Evolutionary conservation across 2,329 filamentous ascomycete genomes (phyloP), one percentile per base, ranked within the genome.

Genomic region (Chaetothyriales sp.): DNA sequence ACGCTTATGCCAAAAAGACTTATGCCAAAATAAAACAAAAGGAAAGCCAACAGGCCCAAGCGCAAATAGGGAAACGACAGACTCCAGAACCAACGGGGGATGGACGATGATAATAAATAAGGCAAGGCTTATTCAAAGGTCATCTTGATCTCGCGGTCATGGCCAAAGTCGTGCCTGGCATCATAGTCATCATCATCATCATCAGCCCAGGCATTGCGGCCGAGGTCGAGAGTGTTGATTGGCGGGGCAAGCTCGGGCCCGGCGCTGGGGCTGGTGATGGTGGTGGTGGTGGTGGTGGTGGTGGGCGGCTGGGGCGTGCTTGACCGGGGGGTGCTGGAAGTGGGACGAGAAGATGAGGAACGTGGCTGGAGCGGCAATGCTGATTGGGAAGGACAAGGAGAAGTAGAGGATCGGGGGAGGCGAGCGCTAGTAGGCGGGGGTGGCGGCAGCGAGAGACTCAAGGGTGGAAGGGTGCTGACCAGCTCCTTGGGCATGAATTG

Each of bases 141-240:
- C 83, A 90, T 84, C 28, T 78, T 76, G 56, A 90, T 84, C 66
- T 87, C 83, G 63, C 80, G 79, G 61, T 77, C 75, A 18, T 80
- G 81, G 68, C 84, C 84, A 49, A 84, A 77, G 26, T 82, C 77
- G 44, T 25, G 22, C n/a, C n/a, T n/a, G n/a, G n/a, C n/a, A n/a
- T n/a, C n/a, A n/a, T n/a, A n/a, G 22, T 25, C 22, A 6, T 25
- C 22, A 25, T 25, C 3, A 3, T 86, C 81, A 45, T 79, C 72
- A 52, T 79, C 83, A 2, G 77, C 80, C 86, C 86, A 90, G 1
- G 84, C 75, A 76, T 74, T 90, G 43, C 65, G 67, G 58, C 69
- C 68, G 4, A 70, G 47, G 26, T 61, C 62, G 51, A 68, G 59
- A 19, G 60, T 61, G 28, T 61, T 59, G 15, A 65, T 44, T 18